Evolutionary conservation across 116 monocot genomes (phyloP).

Genomic region (Zostera marina): DNA sequence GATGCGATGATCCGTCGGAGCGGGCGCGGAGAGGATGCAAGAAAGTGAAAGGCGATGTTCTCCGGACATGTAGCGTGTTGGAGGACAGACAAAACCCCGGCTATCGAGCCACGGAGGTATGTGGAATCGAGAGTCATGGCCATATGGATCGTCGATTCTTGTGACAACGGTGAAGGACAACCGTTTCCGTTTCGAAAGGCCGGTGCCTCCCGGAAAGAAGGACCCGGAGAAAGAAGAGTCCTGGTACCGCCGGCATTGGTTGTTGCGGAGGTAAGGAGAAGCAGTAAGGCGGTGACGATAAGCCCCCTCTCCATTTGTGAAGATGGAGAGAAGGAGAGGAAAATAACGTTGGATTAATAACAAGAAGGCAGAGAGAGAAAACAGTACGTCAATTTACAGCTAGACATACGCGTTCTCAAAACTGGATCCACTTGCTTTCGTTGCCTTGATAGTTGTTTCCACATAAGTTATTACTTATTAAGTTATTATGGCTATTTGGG

Average conservation of each 20-base stretch:
- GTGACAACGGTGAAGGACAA: background rate
- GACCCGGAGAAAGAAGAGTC: background rate
- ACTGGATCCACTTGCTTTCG: too few species aligned
- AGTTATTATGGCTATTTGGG: too few species aligned
- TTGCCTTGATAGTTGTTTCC: too few species aligned
- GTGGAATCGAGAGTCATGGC: slow-evolving; percentile 18
- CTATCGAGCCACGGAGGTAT: slow-evolving; percentile 16
- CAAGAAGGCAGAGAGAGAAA: too few species aligned
- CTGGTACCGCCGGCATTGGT: background rate
- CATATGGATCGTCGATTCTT: slow-evolving; percentile 7
- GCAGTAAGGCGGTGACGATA: background rate
- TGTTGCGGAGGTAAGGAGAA: background rate
- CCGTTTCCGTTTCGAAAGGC: slow-evolving; percentile 11
- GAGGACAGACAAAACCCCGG: slow-evolving; percentile 14
- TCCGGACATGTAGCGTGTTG: slow-evolving; percentile 15
- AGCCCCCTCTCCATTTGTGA: too few species aligned
- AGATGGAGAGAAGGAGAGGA: too few species aligned
- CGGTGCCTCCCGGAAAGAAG: slow-evolving; percentile 12
- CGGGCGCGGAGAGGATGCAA: slow-evolving; percentile 8
- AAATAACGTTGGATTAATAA: too few species aligned
- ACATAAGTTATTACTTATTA: too few species aligned
- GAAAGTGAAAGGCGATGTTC: slow-evolving; percentile 16
- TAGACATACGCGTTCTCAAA: too few species aligned
- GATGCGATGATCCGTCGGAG: slow-evolving; percentile 7
- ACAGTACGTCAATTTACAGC: too few species aligned